Evolutionary conservation across 2,329 filamentous ascomycete genomes (phyloP), one percentile per base, ranked within the genome.

Genomic region (Trichoderma hamatum): DNA sequence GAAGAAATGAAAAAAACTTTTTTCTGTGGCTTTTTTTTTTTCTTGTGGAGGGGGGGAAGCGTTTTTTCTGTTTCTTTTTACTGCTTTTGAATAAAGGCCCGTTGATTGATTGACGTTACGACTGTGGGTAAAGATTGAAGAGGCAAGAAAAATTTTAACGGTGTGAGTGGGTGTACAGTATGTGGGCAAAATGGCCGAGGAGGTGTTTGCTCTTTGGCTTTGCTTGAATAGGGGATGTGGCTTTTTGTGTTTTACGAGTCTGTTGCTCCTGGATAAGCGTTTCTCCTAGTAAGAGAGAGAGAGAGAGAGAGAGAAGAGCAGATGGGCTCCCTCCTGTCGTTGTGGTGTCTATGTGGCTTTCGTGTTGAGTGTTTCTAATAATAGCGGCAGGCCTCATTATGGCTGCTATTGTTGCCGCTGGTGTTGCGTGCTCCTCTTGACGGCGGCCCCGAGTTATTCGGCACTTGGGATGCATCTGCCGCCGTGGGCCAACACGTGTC

Each of bases 141-240:
- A 43, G 36, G 19, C 16, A 43, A 19, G 21, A 14, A 56, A 65
- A 56, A 49, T 10, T 43, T 32, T 16, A 16, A 34, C 32, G 52
- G 62, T 65, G 62, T 65, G 62, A 34, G 62, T 65, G 62, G 62
- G 62, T 56, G 36, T 65, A 65, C 62, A 56, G 62, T 56, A 56
- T 21, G 52, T 56, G 62, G 51, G 51, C 34, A 49, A 65, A 56
- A n/a, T 43, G 59, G 54, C 26, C 34, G 51, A 46, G 52, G 32
- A 56, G 30, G 46, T 52, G 60, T 63, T 21, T 24, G 30, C 10
- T 28, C 30, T 14, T 36, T 6, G 34, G 13, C 9, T n/a, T n/a
- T 36, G 34, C 24, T 39, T 10, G n/a, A 24, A 14, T 46, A 43
- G 21, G 46, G 46, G 21, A 21, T 64, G 61, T 64, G 61, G 61